Evolutionary conservation across 441 rosid species (phyloP).

Genomic region (Raphanus hybrid): DNA sequence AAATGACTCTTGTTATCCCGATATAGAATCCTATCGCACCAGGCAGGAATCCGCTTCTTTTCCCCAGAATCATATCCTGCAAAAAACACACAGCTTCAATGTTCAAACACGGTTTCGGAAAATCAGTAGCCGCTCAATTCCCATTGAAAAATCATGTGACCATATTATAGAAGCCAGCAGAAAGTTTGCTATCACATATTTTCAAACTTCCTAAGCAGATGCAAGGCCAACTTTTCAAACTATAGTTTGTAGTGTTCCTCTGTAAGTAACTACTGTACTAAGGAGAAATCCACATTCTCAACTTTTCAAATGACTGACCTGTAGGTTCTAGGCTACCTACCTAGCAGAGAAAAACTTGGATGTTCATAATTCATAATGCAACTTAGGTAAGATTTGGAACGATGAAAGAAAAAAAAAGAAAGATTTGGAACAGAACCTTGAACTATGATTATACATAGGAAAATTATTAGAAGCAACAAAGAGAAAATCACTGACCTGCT

Average conservation of each 20-base stretch:
- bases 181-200: neutral
- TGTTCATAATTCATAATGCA: conserved; percentile 4
- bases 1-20: conserved; percentile 57
- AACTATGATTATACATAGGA: neutral
- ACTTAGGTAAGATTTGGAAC: conserved; percentile 1
- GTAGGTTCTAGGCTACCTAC: neutral
- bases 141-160: neutral
- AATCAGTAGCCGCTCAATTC: neutral
- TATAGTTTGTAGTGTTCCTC: neutral
- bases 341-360: conserved; percentile 1
- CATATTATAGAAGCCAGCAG: conserved; percentile 4
- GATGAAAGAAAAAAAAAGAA: neutral
- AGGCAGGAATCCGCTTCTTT: conserved; percentile 81
- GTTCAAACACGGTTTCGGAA: conserved; percentile 11
- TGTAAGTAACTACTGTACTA: conserved; percentile 10
- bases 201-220: neutral
- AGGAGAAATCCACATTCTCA: conserved; percentile 4
- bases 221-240: neutral
- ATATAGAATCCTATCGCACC: conserved; percentile 79
- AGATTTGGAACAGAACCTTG: neutral
- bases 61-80: conserved; percentile 84
- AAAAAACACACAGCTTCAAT: conserved; percentile 21
- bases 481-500: conserved; percentile 51
- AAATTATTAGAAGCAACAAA: neutral
- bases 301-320: conserved; percentile 4